Conservation (phyloP, 306 rosid species). For the Cucumis cinereus region DNA sequence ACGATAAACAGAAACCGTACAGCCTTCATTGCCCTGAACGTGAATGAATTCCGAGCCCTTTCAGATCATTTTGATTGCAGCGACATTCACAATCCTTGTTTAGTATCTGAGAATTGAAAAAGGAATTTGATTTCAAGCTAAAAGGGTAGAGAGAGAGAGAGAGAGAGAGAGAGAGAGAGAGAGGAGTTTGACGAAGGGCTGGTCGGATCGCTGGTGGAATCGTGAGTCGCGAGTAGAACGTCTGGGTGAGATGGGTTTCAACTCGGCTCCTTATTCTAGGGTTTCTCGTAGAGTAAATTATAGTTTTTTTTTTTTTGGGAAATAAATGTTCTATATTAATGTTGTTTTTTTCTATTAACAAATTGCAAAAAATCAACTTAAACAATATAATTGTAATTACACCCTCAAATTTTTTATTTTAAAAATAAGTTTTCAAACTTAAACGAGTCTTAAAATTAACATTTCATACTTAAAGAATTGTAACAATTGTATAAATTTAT, state of each 20-base stretch:
- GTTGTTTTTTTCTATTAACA: too few species aligned
- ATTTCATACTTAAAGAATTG: too few species aligned
- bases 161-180: not conserved
- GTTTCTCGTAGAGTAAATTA: not conserved
- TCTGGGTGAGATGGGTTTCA: conserved; percentile 16
- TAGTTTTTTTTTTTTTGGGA: too few species aligned
- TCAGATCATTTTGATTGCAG: not conserved
- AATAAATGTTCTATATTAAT: not conserved
- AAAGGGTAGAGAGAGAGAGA: conserved; percentile 11
- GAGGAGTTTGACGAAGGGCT: conserved; percentile 1
- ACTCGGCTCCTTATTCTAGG: conserved; percentile 11
- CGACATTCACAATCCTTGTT: not conserved
- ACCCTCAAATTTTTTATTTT: too few species aligned
- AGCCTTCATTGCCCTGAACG: not conserved
- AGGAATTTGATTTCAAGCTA: not conserved
- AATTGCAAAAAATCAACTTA: too few species aligned
- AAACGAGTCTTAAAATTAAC: too few species aligned
- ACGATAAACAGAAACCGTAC: not conserved
- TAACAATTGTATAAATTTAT: too few species aligned
- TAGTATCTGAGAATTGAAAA: not conserved
- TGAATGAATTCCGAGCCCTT: not conserved
- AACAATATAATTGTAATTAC: too few species aligned
- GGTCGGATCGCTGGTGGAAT: conserved; percentile 12
- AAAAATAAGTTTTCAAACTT: too few species aligned
- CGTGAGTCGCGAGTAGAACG: conserved; percentile 13